These are phyloP conservation scores for Trichophyton rubrum DNA, from an alignment of 2,329 filamentous ascomycete genomes.

Conservation along the genomic window DNA sequence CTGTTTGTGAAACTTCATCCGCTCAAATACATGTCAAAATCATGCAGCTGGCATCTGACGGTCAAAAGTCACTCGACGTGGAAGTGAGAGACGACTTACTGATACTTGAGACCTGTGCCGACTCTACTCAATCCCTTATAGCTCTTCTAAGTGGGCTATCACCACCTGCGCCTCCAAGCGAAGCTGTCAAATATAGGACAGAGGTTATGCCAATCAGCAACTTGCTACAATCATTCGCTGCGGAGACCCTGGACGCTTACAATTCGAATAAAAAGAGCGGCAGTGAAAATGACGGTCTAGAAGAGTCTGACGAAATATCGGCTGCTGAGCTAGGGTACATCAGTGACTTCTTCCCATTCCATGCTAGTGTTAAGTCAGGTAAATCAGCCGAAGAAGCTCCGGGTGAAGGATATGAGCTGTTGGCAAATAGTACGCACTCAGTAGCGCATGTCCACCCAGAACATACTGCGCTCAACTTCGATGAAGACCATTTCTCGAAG, in stretches of 20 bases:
- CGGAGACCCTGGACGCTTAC: slow-evolving; percentile 39
- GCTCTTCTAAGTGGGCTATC: slow-evolving; percentile 64
- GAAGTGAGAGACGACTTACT: slow-evolving; percentile 76
- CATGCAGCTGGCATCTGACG: slow-evolving; percentile 42
- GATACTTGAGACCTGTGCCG: slow-evolving; percentile 86
- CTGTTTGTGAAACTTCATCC: slow-evolving; percentile 75
- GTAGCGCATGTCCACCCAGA: slow-evolving; percentile 44
- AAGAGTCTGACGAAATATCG: slow-evolving; percentile 30
- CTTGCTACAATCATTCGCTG: slow-evolving; percentile 78
- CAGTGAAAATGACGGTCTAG: slow-evolving; percentile 22
- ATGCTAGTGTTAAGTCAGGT: slow-evolving; percentile 21
- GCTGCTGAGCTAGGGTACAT: slow-evolving; percentile 37
- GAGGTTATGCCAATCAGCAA: slow-evolving; percentile 76
- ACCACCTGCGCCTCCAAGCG: slow-evolving; percentile 71
- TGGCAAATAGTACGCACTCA: slow-evolving; percentile 32
- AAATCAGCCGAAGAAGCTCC: not conserved
- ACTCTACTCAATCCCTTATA: slow-evolving; percentile 89
- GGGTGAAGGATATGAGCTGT: slow-evolving; percentile 3
- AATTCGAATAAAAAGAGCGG: not conserved
- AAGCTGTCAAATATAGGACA: slow-evolving; percentile 74
- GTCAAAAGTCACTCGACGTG: slow-evolving; percentile 58
- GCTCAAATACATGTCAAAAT: slow-evolving; percentile 58
- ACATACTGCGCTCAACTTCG: slow-evolving; percentile 54
- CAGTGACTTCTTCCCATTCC: slow-evolving; percentile 43
- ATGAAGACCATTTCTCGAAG: slow-evolving; percentile 64